Evolutionary conservation across 2,329 filamentous ascomycete genomes (phyloP).

Genomic region (Basipetospora chlamydospora): DNA sequence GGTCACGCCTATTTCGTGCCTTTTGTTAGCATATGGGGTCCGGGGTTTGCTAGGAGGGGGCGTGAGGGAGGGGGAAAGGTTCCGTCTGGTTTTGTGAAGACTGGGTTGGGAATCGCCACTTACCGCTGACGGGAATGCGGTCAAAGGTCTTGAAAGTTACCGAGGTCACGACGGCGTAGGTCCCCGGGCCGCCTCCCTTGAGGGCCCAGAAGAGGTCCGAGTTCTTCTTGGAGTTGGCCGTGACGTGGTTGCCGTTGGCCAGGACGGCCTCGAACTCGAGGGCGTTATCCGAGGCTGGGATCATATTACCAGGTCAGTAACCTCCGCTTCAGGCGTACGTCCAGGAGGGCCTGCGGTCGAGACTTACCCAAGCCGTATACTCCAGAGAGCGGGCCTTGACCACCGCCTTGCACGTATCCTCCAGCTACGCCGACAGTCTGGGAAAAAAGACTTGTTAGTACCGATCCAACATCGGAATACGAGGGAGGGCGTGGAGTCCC

Average conservation of each 20-base stretch:
- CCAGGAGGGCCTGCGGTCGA: neutral
- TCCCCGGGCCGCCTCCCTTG: constrained; percentile 43
- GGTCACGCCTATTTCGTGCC: constrained; percentile 9
- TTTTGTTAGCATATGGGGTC: neutral
- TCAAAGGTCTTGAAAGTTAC: constrained; percentile 37
- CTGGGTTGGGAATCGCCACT: neutral
- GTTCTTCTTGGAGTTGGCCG: constrained; percentile 30
- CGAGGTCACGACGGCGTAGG: constrained; percentile 40
- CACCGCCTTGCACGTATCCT: constrained; percentile 46
- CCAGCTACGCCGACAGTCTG: constrained; percentile 40
- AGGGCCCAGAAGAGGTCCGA: constrained; percentile 50
- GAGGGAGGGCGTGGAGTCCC: neutral
- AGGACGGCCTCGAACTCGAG: constrained; percentile 41
- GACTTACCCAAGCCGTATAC: constrained; percentile 33
- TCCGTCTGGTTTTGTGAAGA: no score
- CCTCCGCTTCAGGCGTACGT: no score
- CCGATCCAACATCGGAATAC: no score
- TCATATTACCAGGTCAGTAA: no score
- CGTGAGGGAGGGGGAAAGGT: neutral
- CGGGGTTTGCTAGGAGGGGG: neutral
- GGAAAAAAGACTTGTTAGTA: neutral
- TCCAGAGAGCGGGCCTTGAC: constrained; percentile 37
- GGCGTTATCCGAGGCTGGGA: constrained; percentile 34
- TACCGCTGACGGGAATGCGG: constrained; percentile 24
- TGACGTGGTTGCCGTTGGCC: constrained; percentile 29